These are phyloP conservation scores for Termitomyces bulborhizus DNA, from an alignment of 768 basidiomycete species.

Conservation along the genomic window DNA sequence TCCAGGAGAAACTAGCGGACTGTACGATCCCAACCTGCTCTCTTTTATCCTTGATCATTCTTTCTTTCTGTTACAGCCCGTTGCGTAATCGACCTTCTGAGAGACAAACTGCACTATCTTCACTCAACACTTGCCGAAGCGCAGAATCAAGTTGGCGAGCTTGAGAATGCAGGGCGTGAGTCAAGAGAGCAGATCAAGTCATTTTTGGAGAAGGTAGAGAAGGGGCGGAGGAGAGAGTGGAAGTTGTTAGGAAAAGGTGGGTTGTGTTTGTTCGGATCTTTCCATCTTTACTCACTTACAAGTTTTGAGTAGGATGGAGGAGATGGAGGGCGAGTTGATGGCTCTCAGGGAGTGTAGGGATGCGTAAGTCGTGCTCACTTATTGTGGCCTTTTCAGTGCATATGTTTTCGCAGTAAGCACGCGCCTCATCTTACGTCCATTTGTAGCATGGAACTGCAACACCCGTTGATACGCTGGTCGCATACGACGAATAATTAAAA, in stretches of 20 bases:
- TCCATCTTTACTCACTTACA: not conserved
- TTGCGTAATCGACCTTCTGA: slow-evolving; percentile 31
- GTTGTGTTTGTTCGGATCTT: not conserved
- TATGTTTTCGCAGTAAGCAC: not conserved
- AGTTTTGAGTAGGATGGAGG: not conserved
- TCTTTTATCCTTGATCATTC: not conserved
- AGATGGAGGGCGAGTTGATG: not conserved
- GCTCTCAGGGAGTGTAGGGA: not conserved
- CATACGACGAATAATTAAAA: too few relatives aligned
- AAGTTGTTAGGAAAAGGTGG: not conserved
- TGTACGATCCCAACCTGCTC: slow-evolving; percentile 16
- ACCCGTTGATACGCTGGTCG: not conserved
- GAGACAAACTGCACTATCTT: slow-evolving; percentile 30
- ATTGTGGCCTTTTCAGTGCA: not conserved
- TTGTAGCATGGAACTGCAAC: not conserved
- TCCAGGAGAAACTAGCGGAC: slow-evolving; percentile 22
- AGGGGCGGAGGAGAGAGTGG: not conserved
- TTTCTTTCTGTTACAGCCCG: slow-evolving; percentile 18
- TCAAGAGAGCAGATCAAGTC: slow-evolving; percentile 13
- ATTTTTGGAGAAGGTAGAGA: too few relatives aligned
- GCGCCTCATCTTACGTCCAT: not conserved
- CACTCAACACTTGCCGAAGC: slow-evolving; percentile 27
- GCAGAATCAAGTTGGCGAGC: slow-evolving; percentile 25
- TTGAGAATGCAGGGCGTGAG: slow-evolving; percentile 26
- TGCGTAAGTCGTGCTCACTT: not conserved